Conservation (phyloP, 352 stramenopile species). For the Blastocystis sp. region DNA sequence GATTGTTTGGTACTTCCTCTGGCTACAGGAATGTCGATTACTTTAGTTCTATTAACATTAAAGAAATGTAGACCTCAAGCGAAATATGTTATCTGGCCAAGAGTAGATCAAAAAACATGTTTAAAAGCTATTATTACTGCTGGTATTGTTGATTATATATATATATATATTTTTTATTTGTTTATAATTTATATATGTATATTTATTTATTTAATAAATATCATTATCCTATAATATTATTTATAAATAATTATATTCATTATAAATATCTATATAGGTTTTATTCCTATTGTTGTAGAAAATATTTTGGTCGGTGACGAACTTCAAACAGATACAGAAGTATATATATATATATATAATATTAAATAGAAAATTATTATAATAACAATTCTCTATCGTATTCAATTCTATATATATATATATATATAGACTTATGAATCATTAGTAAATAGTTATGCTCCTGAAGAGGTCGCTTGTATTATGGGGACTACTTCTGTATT, state of each 20-base stretch:
- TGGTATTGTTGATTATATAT: no score
- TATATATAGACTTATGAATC: no score
- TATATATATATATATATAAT: background rate
- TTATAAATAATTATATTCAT: no score
- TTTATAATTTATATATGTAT: no score
- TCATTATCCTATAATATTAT: no score
- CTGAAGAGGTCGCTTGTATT: constrained; percentile 37
- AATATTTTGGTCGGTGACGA: constrained; percentile 26
- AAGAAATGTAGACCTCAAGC: constrained; percentile 1
- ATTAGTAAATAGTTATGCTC: no score
- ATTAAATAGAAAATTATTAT: background rate
- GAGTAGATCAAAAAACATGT: constrained; percentile 40
- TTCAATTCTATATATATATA: no score
- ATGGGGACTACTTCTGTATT: constrained; percentile 37
- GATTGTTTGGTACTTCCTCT: constrained; percentile 37
- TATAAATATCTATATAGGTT: no score
- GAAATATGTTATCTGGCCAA: constrained; percentile 39
- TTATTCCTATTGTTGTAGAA: constrained; percentile 38
- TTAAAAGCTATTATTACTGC: constrained; percentile 37
- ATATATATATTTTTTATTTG: no score
- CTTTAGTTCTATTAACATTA: constrained; percentile 25
- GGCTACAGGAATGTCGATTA: constrained; percentile 38
- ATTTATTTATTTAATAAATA: no score
- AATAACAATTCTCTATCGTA: no score
- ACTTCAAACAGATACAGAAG: constrained; percentile 17